These are phyloP conservation scores for Adansonia digitata DNA, from an alignment of 345 rosid species.

Conservation along the genomic window DNA sequence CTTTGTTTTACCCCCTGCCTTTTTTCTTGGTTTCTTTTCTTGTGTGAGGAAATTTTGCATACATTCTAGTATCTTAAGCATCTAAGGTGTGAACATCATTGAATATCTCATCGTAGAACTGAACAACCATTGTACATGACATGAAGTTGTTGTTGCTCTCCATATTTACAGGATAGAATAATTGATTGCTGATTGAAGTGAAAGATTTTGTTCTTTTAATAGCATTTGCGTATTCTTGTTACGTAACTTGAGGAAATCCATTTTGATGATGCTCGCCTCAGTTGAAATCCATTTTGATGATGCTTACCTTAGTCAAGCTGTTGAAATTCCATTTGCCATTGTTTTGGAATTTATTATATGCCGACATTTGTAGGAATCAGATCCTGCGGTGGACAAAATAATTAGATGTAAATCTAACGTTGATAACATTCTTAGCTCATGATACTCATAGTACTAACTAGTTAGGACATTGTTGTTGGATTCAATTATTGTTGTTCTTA, in stretches of 20 bases:
- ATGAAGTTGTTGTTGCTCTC: neutral
- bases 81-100: neutral
- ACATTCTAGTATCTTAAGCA: neutral
- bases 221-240: neutral
- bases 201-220: neutral
- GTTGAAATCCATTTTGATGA: neutral
- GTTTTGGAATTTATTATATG: neutral
- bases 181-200: neutral
- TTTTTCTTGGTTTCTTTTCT: neutral
- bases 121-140: neutral
- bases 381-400: neutral
- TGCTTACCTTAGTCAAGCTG: neutral
- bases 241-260: neutral
- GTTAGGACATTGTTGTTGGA: neutral
- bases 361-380: neutral
- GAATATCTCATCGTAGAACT: neutral
- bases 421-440: neutral
- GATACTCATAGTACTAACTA: neutral
- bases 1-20: neutral
- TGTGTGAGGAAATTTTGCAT: neutral
- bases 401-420: neutral
- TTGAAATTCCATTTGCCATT: neutral
- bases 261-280: neutral
- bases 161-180: neutral
- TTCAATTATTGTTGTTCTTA: neutral